A percentile compares a stretch with the other conserved stretches of the same genome.
Evolutionary conservation across 2,329 filamentous ascomycete genomes (phyloP).

Genomic region (Arthrobotrys iridis): DNA sequence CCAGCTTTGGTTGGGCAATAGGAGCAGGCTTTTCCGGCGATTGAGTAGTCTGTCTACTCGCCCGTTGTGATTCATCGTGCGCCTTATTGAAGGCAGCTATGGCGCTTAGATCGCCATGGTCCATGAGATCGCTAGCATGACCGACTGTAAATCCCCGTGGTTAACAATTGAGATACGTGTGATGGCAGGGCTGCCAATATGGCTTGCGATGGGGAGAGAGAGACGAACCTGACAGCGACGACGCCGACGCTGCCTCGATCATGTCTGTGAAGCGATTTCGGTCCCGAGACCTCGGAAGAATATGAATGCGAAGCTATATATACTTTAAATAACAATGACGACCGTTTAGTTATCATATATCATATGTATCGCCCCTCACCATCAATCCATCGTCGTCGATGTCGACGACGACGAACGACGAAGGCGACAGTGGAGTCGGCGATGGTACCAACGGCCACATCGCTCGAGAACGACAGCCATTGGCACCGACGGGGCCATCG

Average conservation of each 20-base stretch:
- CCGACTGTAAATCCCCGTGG: background rate
- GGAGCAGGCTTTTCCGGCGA: slow-evolving; percentile 11
- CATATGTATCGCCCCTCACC: background rate
- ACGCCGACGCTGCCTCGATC: slow-evolving; percentile 35
- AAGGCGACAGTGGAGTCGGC: background rate
- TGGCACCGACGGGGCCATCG: background rate
- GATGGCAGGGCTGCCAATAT: background rate
- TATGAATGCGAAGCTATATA: background rate
- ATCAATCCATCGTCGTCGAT: background rate
- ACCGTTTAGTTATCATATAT: slow-evolving; percentile 18
- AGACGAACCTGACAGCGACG: slow-evolving; percentile 35
- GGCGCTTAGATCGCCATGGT: slow-evolving; percentile 46
- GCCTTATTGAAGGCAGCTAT: slow-evolving; percentile 51
- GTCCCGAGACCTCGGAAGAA: slow-evolving; percentile 1
- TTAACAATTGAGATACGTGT: slow-evolving; percentile 14
- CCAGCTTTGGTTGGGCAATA: slow-evolving; percentile 1
- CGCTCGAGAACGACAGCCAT: background rate
- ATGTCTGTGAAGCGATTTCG: background rate
- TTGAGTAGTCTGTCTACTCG: slow-evolving; percentile 2
- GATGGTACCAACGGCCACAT: background rate
- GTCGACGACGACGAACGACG: slow-evolving; percentile 1
- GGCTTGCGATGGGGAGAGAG: background rate
- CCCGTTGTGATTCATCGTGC: slow-evolving; percentile 46
- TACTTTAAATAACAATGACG: background rate
- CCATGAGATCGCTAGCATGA: slow-evolving; percentile 35